Conservation (phyloP, 768 basidiomycete species). For the Agaricus subrufescens region DNA sequence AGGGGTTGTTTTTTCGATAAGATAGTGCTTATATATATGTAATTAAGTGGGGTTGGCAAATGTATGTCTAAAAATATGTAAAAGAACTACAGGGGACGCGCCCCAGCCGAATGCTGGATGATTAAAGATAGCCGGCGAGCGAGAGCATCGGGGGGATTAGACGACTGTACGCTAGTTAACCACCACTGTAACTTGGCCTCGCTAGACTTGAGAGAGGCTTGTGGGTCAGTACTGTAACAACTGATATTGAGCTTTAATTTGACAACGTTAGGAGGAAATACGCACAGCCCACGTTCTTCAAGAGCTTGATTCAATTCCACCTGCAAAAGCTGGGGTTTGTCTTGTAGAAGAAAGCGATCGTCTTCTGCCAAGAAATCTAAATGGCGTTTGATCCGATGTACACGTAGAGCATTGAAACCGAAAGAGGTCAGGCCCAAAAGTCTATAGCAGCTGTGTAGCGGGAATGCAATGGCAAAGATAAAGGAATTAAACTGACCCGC, state of each 20-base stretch:
- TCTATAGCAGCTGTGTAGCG: constrained; percentile 14
- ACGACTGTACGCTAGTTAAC: constrained; percentile 45
- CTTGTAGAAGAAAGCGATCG: constrained; percentile 55
- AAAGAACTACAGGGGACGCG: constrained; percentile 4
- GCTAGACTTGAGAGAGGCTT: constrained; percentile 36
- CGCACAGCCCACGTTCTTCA: constrained; percentile 76
- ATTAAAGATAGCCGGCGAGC: constrained; percentile 50
- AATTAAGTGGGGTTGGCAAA: constrained; percentile 6
- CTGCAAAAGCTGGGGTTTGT: constrained; percentile 42
- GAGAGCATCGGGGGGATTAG: constrained; percentile 31
- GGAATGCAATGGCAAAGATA: neutral
- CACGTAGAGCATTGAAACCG: constrained; percentile 38
- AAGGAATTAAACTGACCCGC: constrained; percentile 43
- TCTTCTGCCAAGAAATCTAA: constrained; percentile 51
- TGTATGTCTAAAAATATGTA: neutral
- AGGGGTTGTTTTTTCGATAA: neutral
- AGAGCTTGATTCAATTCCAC: constrained; percentile 62
- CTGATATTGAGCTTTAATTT: neutral
- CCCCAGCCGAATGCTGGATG: constrained; percentile 11
- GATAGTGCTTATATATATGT: neutral
- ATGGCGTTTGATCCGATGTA: constrained; percentile 37
- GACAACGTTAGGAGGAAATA: neutral
- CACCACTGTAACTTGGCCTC: constrained; percentile 57
- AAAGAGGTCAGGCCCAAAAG: constrained; percentile 38
- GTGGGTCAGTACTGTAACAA: constrained; percentile 30